Evolutionary conservation across 2,329 filamentous ascomycete genomes (phyloP).

Genomic region (Paraphoma sp.): DNA sequence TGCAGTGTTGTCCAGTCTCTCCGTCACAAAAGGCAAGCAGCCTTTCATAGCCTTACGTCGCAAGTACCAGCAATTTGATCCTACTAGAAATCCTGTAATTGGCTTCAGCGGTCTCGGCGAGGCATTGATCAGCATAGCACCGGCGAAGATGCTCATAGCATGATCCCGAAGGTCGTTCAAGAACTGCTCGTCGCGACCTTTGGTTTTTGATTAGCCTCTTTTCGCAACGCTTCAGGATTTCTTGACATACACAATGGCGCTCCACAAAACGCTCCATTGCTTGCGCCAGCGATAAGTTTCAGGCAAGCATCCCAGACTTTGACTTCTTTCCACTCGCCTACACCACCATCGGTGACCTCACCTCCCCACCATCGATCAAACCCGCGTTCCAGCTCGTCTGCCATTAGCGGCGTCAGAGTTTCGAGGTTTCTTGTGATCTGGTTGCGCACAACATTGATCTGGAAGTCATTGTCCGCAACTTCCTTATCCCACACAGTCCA

Average conservation of each 20-base stretch:
- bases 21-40: constrained; percentile 19
- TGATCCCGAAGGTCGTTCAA: constrained; percentile 17
- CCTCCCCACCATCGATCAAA: constrained; percentile 18
- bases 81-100: constrained; percentile 13
- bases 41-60: constrained; percentile 13
- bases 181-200: constrained; percentile 18
- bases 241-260: constrained; percentile 17
- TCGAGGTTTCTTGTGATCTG: constrained; percentile 21
- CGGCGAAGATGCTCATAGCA: constrained; percentile 18
- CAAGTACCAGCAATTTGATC: constrained; percentile 14
- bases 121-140: constrained; percentile 21
- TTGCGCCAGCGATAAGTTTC: constrained; percentile 17
- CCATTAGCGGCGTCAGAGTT: constrained; percentile 19
- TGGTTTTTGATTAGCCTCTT: not conserved
- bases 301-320: constrained; percentile 19
- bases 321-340: constrained; percentile 19
- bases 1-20: constrained; percentile 19
- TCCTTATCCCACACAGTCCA: constrained; percentile 22
- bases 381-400: constrained; percentile 15
- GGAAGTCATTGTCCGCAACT: constrained; percentile 17
- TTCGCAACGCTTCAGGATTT: not conserved
- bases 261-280: constrained; percentile 23
- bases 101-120: constrained; percentile 17
- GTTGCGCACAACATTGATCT: constrained; percentile 23
- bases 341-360: not conserved